Evolutionary conservation across 169 alveolate genomes (phyloP).

Genomic region (Plasmodium coatneyi): DNA sequence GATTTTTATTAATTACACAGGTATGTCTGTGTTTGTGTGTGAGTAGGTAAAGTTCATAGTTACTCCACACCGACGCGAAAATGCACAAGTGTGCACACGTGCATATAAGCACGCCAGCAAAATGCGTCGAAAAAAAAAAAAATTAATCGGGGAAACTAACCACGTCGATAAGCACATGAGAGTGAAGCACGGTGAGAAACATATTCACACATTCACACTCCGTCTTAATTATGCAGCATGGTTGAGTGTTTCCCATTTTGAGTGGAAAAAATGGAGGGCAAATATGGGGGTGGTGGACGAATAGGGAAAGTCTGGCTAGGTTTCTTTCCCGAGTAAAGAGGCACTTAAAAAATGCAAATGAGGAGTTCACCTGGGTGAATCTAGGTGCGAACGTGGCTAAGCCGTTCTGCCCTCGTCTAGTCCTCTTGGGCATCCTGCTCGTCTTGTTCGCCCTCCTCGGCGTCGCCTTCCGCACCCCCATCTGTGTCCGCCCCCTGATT

Average conservation of each 20-base stretch:
- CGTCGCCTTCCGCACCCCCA: neutral
- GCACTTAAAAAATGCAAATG: neutral
- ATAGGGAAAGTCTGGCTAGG: neutral
- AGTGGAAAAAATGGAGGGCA: neutral
- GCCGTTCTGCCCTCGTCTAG: neutral
- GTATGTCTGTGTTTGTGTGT: neutral
- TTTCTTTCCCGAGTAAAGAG: neutral
- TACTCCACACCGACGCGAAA: neutral
- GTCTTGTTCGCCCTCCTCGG: too few species aligned
- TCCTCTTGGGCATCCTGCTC: neutral
- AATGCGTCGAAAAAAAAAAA: neutral
- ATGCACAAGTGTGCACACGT: neutral
- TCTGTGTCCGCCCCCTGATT: neutral
- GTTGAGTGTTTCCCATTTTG: neutral
- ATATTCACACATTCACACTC: neutral
- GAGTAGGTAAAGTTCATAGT: neutral
- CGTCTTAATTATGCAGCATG: neutral
- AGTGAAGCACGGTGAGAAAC: neutral
- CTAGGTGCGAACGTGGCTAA: neutral
- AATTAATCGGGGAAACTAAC: neutral
- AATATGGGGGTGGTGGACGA: neutral
- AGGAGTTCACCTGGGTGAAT: neutral
- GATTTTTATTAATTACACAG: neutral
- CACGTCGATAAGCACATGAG: neutral
- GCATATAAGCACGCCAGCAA: neutral